Evolutionary conservation across 169 alveolate genomes (phyloP).

Genomic region (Eimeria tenella): DNA sequence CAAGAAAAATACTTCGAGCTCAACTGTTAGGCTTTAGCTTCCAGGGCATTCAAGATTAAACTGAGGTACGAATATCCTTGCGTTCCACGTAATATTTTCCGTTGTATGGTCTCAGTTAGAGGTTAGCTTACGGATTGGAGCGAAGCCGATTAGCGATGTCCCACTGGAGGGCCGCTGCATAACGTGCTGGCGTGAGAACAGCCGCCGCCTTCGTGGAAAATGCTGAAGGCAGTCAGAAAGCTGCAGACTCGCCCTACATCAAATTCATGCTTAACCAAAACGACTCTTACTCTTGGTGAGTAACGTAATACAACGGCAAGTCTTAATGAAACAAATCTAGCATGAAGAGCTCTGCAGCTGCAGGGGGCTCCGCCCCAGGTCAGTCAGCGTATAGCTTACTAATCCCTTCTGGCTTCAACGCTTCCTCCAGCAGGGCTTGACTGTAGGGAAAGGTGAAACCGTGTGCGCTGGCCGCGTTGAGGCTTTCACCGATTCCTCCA

Average conservation of each 20-base stretch:
- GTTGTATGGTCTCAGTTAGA: too few species aligned
- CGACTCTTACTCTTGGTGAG: too few species aligned
- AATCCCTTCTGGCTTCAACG: not conserved
- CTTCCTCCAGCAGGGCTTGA: constrained; percentile 7
- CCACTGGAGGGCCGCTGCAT: constrained; percentile 25
- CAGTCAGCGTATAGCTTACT: not conserved
- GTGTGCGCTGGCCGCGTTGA: constrained; percentile 7
- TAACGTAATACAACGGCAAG: too few species aligned
- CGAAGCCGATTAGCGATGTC: not conserved
- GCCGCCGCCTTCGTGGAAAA: not conserved
- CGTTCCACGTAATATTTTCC: not conserved
- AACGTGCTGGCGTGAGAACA: constrained; percentile 53
- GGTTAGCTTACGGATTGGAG: constrained; percentile 44
- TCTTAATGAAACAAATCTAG: too few species aligned
- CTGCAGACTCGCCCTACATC: not conserved
- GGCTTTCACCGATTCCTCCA: constrained; percentile 8
- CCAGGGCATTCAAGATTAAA: not conserved
- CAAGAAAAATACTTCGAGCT: not conserved
- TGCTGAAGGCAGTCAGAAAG: constrained; percentile 24
- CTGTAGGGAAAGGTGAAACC: constrained; percentile 1
- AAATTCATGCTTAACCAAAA: not conserved
- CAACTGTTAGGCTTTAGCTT: too few species aligned
- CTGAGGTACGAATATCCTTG: not conserved
- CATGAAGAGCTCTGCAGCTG: not conserved
- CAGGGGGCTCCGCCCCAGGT: not conserved